phyloP scores from a whole-genome alignment of 805 yeast genomes.

The Saccharomyces eubayanus region DNA sequence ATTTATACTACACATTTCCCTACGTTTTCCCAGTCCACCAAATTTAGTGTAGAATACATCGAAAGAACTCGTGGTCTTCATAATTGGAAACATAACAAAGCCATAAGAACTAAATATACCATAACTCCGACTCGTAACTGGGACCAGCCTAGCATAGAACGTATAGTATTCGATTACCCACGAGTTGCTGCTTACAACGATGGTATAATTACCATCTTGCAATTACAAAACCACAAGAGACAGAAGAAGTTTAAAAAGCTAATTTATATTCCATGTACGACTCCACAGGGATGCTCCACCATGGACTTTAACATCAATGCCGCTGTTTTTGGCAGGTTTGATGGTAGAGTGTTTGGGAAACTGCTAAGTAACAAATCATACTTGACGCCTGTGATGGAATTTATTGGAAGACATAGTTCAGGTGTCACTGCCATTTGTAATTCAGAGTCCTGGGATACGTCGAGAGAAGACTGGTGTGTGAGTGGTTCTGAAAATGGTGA shows the following conservation, averaged over 20 bases:
- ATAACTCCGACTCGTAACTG: constrained; percentile 14
- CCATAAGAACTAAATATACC: constrained; percentile 27
- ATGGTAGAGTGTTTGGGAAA: constrained; percentile 31
- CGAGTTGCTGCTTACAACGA: constrained; percentile 30
- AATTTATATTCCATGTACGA: constrained; percentile 31
- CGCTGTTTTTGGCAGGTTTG: constrained; percentile 31
- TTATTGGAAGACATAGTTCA: constrained; percentile 20
- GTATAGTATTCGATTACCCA: constrained; percentile 29
- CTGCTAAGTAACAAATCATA: constrained; percentile 28
- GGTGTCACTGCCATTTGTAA: constrained; percentile 29
- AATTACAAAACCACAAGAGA: constrained; percentile 18
- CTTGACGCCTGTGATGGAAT: constrained; percentile 28
- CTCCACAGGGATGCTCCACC: constrained; percentile 33
- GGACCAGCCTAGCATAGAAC: constrained; percentile 15
- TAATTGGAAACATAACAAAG: constrained; percentile 31
- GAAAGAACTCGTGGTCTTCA: constrained; percentile 23
- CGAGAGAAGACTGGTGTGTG: constrained; percentile 21
- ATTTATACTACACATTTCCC: constrained; percentile 30
- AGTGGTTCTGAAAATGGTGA: constrained; percentile 30
- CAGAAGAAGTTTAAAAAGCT: constrained; percentile 21
- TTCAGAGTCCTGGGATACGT: constrained; percentile 17
- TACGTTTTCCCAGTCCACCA: constrained; percentile 30
- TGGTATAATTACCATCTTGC: constrained; percentile 29
- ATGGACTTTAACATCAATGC: constrained; percentile 30
- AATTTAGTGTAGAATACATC: constrained; percentile 31